Evolutionary conservation across 2,329 filamentous ascomycete species (phyloP).

Genomic region (Nigrograna mackinnonii): DNA sequence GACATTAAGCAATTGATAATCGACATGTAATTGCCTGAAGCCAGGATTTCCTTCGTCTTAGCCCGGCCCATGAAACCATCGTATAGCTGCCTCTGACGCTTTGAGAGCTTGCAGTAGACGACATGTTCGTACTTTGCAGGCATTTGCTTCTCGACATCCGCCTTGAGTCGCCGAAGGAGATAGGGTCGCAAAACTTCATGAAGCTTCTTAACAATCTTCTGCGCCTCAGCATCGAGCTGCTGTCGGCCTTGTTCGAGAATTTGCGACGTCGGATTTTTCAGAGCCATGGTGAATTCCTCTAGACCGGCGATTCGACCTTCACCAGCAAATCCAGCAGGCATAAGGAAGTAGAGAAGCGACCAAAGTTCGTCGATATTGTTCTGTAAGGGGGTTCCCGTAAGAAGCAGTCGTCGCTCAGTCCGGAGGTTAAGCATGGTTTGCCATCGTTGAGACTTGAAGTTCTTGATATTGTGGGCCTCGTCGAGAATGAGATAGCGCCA

Average conservation of each 20-base stretch:
- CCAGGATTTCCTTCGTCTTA: constrained; percentile 85
- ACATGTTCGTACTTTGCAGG: constrained; percentile 97
- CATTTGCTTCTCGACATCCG: constrained; percentile 99
- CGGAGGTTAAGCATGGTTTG: constrained; percentile 94
- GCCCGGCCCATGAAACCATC: constrained; percentile 92
- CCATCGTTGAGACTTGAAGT: constrained; percentile 97
- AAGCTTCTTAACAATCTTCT: constrained; percentile 87
- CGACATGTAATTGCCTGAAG: constrained; percentile 93
- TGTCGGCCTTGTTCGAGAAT: constrained; percentile 94
- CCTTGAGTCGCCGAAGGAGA: constrained; percentile 85
- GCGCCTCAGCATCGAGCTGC: constrained; percentile 91
- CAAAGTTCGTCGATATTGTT: constrained; percentile 97
- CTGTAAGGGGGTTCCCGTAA: constrained; percentile 94
- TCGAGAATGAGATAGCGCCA: constrained; percentile 99
- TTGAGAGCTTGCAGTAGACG: constrained; percentile 91
- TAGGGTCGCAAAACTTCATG: constrained; percentile 94
- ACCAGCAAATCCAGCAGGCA: constrained; percentile 83
- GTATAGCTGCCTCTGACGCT: constrained; percentile 92
- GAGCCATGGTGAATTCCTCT: constrained; percentile 96
- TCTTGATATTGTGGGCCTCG: constrained; percentile 99
- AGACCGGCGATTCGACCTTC: constrained; percentile 90
- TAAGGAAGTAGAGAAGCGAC: constrained; percentile 95
- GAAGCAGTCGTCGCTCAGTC: constrained; percentile 80
- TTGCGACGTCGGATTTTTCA: constrained; percentile 92
- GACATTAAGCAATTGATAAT: constrained; percentile 99